Conservation (phyloP, 176 grass and related monocot species). For the Raddia guianensis region DNA sequence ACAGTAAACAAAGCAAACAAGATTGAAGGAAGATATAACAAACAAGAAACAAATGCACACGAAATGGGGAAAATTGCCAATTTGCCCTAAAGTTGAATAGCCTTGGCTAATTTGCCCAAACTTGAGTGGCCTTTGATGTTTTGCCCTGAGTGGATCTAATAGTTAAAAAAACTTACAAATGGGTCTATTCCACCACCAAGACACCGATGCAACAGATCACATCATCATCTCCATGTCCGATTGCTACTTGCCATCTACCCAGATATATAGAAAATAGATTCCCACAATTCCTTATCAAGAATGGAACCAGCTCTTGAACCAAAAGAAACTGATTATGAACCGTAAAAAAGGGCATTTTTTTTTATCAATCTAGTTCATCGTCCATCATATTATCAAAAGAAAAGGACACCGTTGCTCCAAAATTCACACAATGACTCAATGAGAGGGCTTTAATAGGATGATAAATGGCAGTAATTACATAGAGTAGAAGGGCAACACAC, state of each 20-base stretch:
- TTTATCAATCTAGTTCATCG: background rate
- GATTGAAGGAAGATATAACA: background rate
- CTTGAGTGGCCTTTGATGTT: too few relatives aligned
- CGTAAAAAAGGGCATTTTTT: background rate
- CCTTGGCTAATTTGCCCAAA: too few relatives aligned
- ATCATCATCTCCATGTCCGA: background rate
- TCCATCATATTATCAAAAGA: background rate
- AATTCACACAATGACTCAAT: background rate
- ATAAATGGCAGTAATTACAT: constrained; percentile 37
- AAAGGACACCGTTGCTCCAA: background rate
- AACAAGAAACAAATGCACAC: background rate
- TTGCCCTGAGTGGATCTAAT: too few relatives aligned
- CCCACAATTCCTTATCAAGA: background rate
- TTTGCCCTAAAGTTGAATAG: too few relatives aligned
- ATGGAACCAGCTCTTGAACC: background rate
- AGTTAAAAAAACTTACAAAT: too few relatives aligned
- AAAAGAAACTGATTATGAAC: background rate
- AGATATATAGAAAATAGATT: background rate
- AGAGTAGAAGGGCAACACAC: background rate
- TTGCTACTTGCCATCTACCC: background rate
- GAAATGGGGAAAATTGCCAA: background rate
- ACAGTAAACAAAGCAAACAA: constrained; percentile 2
- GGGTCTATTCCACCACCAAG: too few relatives aligned
- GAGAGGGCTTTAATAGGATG: background rate
- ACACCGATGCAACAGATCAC: background rate